These are phyloP conservation scores for Lizonia empirigonia DNA, from an alignment of 2,329 filamentous ascomycete species.

Conservation along the genomic window DNA sequence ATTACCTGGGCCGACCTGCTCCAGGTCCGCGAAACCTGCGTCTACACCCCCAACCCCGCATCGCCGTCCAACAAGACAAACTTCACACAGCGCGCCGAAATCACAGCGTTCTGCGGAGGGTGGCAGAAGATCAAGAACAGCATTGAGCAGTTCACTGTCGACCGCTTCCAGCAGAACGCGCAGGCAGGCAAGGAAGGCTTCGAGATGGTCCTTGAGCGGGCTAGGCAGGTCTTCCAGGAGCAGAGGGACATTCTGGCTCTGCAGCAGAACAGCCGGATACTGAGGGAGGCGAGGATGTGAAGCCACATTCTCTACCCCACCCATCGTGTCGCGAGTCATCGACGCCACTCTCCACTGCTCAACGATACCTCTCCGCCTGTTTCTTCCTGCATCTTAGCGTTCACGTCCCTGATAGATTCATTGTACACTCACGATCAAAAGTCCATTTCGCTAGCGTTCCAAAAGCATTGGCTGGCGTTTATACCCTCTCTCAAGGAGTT, in stretches of 20 bases:
- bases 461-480: constrained; percentile 16
- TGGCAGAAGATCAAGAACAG: constrained; percentile 97
- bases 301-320: not conserved
- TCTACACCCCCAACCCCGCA: constrained; percentile 69
- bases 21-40: constrained; percentile 89
- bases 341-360: not conserved
- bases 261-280: constrained; percentile 48
- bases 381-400: constrained; percentile 10
- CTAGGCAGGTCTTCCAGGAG: constrained; percentile 86
- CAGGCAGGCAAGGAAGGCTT: constrained; percentile 90
- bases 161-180: constrained; percentile 90
- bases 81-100: constrained; percentile 88
- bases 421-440: constrained; percentile 7
- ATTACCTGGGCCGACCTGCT: constrained; percentile 90
- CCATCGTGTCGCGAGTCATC: not conserved
- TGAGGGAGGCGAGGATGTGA: constrained; percentile 42
- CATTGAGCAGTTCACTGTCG: constrained; percentile 90
- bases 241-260: constrained; percentile 69
- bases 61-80: constrained; percentile 66
- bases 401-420: constrained; percentile 1
- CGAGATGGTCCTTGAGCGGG: constrained; percentile 92
- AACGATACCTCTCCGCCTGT: constrained; percentile 7
- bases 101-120: constrained; percentile 91
- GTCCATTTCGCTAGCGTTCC: constrained; percentile 14
- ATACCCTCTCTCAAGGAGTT: constrained; percentile 7